Evolutionary conservation across 805 yeast genomes (phyloP), one percentile per base, ranked within the genome.

Genomic region (Nakazawaea holstii): DNA sequence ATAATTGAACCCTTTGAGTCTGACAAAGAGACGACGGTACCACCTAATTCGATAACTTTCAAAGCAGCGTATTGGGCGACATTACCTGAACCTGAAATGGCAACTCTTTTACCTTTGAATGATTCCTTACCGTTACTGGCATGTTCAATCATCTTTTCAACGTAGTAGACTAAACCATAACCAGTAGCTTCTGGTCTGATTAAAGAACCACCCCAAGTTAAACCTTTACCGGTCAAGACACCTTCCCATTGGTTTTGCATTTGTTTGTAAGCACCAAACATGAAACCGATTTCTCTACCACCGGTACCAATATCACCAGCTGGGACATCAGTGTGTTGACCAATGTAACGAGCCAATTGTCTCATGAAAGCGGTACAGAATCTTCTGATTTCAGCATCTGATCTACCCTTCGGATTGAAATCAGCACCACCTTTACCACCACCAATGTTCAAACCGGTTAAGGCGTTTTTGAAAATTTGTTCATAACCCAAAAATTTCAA

Each of bases 361-460:
- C 88, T 78, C 96, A 92, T 92, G 80, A 92, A 92, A 45, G 97
- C 79, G 62, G 79, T 80, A 77, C 97, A 92, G 82, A 92, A 92
- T 72, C 96, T 84, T 79, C 99, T 85, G 74, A 92, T 92, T 77
- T 92, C 99, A 60, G 73, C 70, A 71, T 91, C 94, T 52, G 95
- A 79, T 72, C 84, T 86, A 66, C 92, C 96, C 81, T 92, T 92
- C 62, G 97, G 96, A 75, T 91, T 90, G 73, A 92, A 94, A 74
- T 92, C 97, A 52, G 96, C 78, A 70, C 99, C 99, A 80, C 99
- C 99, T 71, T 92, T 92, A 74, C 96, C 99, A 77, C 99, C 99
- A 69, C 99, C 99, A 86, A 92, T 91, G 80, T 84, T 80, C 61
- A 91, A 80, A 63, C 98, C 98, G 60, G 99, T 92, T 64, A 92